These are phyloP conservation scores for Tolypocladium pustulatum DNA, from an alignment of 2,329 filamentous ascomycete genomes.

Conservation along the genomic window DNA sequence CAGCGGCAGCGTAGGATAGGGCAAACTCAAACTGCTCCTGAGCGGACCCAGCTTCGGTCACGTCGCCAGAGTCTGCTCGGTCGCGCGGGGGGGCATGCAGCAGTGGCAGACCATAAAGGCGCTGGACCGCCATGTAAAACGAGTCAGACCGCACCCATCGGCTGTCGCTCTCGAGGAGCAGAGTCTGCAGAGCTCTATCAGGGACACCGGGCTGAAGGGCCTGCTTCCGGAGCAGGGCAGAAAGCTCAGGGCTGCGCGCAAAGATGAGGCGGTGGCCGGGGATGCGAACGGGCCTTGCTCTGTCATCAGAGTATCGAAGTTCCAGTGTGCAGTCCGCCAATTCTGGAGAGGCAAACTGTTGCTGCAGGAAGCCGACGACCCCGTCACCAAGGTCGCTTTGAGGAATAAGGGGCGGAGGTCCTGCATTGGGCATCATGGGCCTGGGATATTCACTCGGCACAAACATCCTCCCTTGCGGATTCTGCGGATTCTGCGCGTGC, in stretches of 20 bases:
- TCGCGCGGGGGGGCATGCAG: constrained; percentile 23
- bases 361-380: constrained; percentile 27
- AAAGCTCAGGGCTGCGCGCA: constrained; percentile 33
- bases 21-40: constrained; percentile 40
- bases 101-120: constrained; percentile 45
- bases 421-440: constrained; percentile 20
- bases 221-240: constrained; percentile 15
- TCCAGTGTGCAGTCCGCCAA: constrained; percentile 35
- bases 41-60: constrained; percentile 26
- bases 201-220: constrained; percentile 17
- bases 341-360: constrained; percentile 20
- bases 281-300: constrained; percentile 29
- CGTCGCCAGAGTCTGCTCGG: constrained; percentile 15
- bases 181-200: constrained; percentile 13
- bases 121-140: constrained; percentile 46
- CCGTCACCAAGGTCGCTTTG: constrained; percentile 23
- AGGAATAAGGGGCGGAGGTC: constrained; percentile 15
- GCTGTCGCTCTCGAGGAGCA: constrained; percentile 37
- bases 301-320: constrained; percentile 30
- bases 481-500: constrained; percentile 16
- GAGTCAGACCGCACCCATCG: constrained; percentile 43
- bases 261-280: constrained; percentile 46
- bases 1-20: constrained; percentile 56
- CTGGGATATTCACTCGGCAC: constrained; percentile 17
- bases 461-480: constrained; percentile 19